Base-by-base conservation (phyloP, 768 basidiomycete genomes). In the Russula abietina region DNA sequence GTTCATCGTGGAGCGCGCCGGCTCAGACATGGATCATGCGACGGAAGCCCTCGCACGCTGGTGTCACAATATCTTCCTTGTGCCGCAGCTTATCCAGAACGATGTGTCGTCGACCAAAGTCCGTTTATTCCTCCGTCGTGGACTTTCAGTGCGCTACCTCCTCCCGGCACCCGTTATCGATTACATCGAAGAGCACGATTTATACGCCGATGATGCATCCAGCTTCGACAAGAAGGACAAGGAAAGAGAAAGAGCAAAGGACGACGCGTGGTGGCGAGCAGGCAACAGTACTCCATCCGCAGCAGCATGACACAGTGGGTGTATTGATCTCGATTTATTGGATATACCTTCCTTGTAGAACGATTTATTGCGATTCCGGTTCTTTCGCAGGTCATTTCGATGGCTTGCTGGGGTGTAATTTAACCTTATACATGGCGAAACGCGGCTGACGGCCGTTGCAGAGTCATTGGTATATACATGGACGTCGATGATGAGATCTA, bases 41-140 rank as follows among this genome's bases (percentile, higher is more conserved):
- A 65, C 67, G 39, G 69, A 68, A 60, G 56, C 65, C 24, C 69
- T 65, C 59, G 69, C 70, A 36, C 70, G 69, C 46, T 68, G 70
- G 65, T 64, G 67, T 56, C 65, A 69, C 63, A 69, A 65, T 39
- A 67, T 62, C 64, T 86, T 93, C 70, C 84, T 98, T 64, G 88
- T 97, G 69, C 88, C 90, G 59, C 94, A 97, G 73, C 81, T 96
- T 59, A 96, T 98, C 67, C 93, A 96, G 76, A 98, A 98, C 71
- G 94, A 98, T 71, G 94, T 98, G 50, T 95, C 93, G 8, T 93
- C 91, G 67, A 97, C 95, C 24, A 98, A 97, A 79, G 93, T 85
- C 67, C 86, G 89, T 38, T 73, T 91, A 33, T 89, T 91, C 76
- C 77, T 92, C 57, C 80, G 89, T 69, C 81, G 89, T 67, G 90